Base-by-base conservation (phyloP, 1,139 yeast genomes). In the Kluyveromyces sp. region DNA sequence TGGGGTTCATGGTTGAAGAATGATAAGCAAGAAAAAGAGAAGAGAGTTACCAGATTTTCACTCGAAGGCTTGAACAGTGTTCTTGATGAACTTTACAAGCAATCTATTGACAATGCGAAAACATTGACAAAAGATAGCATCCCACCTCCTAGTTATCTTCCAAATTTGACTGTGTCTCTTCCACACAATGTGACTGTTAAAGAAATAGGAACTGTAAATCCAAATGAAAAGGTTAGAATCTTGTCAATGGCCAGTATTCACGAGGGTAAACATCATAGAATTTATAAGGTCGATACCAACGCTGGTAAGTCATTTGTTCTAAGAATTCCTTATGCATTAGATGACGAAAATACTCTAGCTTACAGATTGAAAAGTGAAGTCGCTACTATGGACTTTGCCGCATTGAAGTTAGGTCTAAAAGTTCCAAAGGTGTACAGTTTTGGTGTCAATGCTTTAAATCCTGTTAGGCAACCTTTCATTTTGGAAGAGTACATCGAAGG, bases 1-100 rank as follows among this genome's bases (percentile, higher is more conserved):
- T 90, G 97, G 96, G 98, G 98, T 42, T 76, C 95, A 3, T 92
- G 97, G 97, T 70, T 90, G 60, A 78, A 74, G 51, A 79, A 90
- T 61, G 96, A 90, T 62, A 76, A 74, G 51, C 68, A 68, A 37
- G 92, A 90, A 63, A 82, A 86, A 60, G 77, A 75, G 7, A 79
- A 78, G 56, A 79, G 97, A 65, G 79, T 77, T 50, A 90, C 97
- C n/a, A 75, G 74, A 52, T 92, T 92, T 65, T 83, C 94, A 4
- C 74, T 90, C 48, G 82, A 81, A 61, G 97, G 97, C 2, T 68
- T 87, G 47, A 74, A 78, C 48, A 68, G 68, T 27, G 67, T 79
- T 26, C 51, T 81, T 38, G 66, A 73, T 46, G 71, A 68, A 34
- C 52, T 73, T 7, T 68, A 76, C 47, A 58, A 65, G 30, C 60